phyloP scores from a whole-genome alignment of 768 basidiomycete species.

The Tylopilus subfusipes region DNA sequence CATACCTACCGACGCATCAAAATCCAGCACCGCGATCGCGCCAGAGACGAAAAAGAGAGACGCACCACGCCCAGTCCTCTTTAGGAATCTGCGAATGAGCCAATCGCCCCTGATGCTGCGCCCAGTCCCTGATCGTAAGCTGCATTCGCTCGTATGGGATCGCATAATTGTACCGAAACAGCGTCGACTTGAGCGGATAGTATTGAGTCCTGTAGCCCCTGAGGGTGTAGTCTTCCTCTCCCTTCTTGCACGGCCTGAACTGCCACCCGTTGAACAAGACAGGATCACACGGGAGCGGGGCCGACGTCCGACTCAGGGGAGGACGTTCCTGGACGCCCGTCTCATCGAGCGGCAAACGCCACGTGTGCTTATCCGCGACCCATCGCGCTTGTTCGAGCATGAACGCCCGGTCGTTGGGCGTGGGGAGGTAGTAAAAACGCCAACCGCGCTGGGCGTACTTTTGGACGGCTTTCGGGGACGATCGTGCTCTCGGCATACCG shows the following conservation, averaged over 20 bases:
- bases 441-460: conserved; percentile 41
- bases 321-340: not conserved
- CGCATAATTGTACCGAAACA: conserved; percentile 27
- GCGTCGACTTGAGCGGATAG: conserved; percentile 11
- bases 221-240: fast-evolving
- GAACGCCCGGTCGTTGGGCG: conserved; percentile 7
- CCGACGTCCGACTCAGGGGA: not conserved
- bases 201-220: not conserved
- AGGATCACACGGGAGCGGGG: not conserved
- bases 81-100: not conserved
- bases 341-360: not conserved
- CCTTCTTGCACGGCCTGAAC: not conserved
- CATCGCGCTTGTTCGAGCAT: conserved; percentile 23
- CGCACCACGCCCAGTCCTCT: conserved; percentile 25
- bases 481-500: conserved; percentile 3
- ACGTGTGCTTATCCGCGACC: conserved; percentile 29
- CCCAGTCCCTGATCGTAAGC: conserved; percentile 7
- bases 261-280: conserved; percentile 21
- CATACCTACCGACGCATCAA: not conserved
- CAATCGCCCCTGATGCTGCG: conserved; percentile 3
- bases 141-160: conserved; percentile 10
- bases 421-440: conserved; percentile 8
- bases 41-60: not conserved
- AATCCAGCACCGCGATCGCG: not conserved
- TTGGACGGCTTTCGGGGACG: conserved; percentile 7